A percentile compares a stretch with the other conserved stretches of the same genome.
phyloP scores from a whole-genome alignment of 495 filamentous ascomycete genomes.

The Parmelia sp. region DNA sequence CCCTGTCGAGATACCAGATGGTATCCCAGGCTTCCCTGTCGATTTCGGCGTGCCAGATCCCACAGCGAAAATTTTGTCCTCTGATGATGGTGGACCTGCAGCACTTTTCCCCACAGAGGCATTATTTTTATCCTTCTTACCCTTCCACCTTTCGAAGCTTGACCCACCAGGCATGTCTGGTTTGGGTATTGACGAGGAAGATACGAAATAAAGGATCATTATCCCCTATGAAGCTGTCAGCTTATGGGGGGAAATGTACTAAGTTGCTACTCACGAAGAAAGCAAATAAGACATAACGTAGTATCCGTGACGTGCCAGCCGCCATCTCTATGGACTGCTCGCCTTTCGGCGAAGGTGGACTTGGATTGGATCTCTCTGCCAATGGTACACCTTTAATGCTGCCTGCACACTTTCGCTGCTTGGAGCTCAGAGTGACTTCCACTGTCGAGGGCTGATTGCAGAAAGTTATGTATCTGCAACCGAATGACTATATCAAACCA shows the following conservation, averaged over 20 bases:
- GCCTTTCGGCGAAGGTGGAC: slow-evolving; percentile 15
- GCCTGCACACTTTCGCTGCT: neutral
- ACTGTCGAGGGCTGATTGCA: neutral
- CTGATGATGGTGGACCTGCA: neutral
- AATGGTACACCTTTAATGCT: neutral
- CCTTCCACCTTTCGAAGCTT: slow-evolving; percentile 25
- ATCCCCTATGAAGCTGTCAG: slow-evolving; percentile 48
- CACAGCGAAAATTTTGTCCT: neutral
- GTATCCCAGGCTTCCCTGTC: slow-evolving; percentile 3
- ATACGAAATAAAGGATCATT: slow-evolving; percentile 72
- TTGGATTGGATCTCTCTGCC: neutral
- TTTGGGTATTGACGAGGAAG: slow-evolving; percentile 55
- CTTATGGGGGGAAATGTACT: slow-evolving; percentile 4
- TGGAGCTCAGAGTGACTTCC: neutral
- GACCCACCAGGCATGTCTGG: slow-evolving; percentile 23
- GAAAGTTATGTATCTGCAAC: neutral
- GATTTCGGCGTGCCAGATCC: neutral
- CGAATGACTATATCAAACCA: neutral
- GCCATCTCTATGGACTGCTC: slow-evolving; percentile 49
- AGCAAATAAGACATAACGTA: slow-evolving; percentile 86
- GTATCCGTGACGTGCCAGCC: slow-evolving; percentile 57
- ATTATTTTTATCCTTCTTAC: slow-evolving; percentile 23
- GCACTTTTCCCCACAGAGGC: neutral
- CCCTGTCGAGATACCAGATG: slow-evolving; percentile 21
- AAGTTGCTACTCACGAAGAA: slow-evolving; percentile 59